Evolutionary conservation across 768 basidiomycete genomes (phyloP), one percentile per base, ranked within the genome.

Genomic region (Coprinopsis sp.): DNA sequence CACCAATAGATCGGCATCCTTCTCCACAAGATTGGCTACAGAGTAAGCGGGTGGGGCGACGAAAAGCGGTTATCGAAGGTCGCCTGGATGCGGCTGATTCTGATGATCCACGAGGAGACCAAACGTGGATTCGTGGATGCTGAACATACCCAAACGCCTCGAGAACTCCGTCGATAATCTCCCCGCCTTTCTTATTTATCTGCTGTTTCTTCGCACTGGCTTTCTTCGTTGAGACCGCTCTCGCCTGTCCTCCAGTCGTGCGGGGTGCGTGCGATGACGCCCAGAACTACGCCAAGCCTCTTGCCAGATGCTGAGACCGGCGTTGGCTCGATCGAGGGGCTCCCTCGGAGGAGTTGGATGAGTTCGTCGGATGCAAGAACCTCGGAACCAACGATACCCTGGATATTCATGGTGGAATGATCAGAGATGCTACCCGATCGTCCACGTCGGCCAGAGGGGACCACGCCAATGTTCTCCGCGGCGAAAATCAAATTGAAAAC

Each of bases 1-100:
- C 59, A 94, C 92, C 23, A 94, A 68, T 3, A 86, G 58, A 56
- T 89, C 88, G 0, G 82, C 70, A 49, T 91, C 87, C 61, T 78
- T 85, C 59, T 86, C 81, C 39, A 89, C 68, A 60, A 90, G 90
- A 3, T 64, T 64, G 3, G 72, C 66, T 6, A 79, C 71, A 49
- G 92, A 89, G 63, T 95, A 95, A 2, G 81, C 73, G 68, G n/a
- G n/a, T n/a, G n/a, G n/a, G n/a, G 64, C 0, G 89, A 88, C 1
- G 87, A 74, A 55, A 89, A 95, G 58, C 94, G 92, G 60, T 88
- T 91, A 69, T 94, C 84, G 0, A 86, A 91, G 54, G 79, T 57
- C 47, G 64, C 74, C 49, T 71, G 71, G 34, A 24, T 70, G 63
- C 14, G 72, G 60, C 8, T 74, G 22, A 52, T 16, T 22, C 31